These are phyloP conservation scores for Eucalyptus polyanthemos DNA, from an alignment of 345 rosid species.

Conservation along the genomic window DNA sequence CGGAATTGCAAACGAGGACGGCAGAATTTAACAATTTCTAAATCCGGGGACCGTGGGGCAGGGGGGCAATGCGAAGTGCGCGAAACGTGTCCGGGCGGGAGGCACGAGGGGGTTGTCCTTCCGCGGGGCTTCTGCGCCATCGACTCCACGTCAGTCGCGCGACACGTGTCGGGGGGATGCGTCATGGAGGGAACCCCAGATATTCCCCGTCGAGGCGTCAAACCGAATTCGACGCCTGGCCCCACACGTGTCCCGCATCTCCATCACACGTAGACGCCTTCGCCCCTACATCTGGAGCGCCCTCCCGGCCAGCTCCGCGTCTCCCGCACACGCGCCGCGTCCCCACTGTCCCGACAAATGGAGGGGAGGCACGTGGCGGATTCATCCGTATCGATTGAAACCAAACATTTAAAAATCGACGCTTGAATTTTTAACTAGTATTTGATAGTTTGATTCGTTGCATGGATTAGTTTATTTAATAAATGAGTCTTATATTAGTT, in stretches of 20 bases:
- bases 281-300: not conserved
- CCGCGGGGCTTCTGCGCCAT: not conserved
- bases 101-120: not conserved
- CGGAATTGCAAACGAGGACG: not conserved
- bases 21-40: not conserved
- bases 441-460: no score
- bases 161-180: constrained; percentile 18
- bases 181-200: not conserved
- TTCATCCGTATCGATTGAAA: not conserved
- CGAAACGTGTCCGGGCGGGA: not conserved
- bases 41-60: not conserved
- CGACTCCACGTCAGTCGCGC: constrained; percentile 12
- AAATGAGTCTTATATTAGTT: no score
- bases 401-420: not conserved
- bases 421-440: not conserved
- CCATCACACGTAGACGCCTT: constrained; percentile 1
- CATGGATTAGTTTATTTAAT: no score
- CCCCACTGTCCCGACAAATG: not conserved
- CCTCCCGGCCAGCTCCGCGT: not conserved
- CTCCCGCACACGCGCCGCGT: not conserved
- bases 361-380: not conserved
- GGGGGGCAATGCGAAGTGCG: not conserved
- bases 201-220: constrained; percentile 3
- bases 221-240: not conserved
- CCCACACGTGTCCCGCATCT: constrained; percentile 15